Evolutionary conservation across 345 rosid species (phyloP).

Genomic region (Cardamine occulta): DNA sequence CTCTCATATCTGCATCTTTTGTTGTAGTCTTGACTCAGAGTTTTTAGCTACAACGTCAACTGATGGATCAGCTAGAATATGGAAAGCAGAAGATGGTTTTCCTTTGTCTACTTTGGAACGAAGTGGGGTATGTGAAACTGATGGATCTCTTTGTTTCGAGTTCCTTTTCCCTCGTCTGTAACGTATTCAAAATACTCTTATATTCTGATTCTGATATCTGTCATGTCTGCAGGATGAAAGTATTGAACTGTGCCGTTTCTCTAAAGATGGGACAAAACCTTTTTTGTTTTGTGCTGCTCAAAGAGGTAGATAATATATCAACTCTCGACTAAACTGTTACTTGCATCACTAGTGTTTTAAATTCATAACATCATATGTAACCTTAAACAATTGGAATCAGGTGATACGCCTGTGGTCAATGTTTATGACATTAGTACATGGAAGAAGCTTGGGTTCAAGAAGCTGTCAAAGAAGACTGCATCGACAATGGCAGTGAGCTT

Average conservation of each 20-base stretch:
- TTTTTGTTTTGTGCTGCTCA: conserved; percentile 84
- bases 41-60: conserved; percentile 83
- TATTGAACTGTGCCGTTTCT: conserved; percentile 80
- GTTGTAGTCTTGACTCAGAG: conserved; percentile 84
- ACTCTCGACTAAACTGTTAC: not conserved
- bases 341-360: not conserved
- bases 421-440: conserved; percentile 92
- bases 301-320: conserved; percentile 51
- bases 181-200: not conserved
- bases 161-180: not conserved
- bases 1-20: conserved; percentile 36
- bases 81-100: conserved; percentile 87
- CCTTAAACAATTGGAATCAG: conserved; percentile 49
- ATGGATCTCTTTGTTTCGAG: not conserved
- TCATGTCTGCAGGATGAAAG: conserved; percentile 70
- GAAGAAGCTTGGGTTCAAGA: conserved; percentile 89
- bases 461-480: conserved; percentile 81
- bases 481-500: conserved; percentile 81
- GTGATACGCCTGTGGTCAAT: conserved; percentile 65
- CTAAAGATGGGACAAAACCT: conserved; percentile 94
- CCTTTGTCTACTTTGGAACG: conserved; percentile 76
- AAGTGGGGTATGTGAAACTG: conserved; percentile 54
- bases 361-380: conserved; percentile 16
- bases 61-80: conserved; percentile 93
- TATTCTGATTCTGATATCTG: conserved; percentile 12